Evolutionary conservation across 805 yeast genomes (phyloP).

Genomic region (Ogataea trehalophila): DNA sequence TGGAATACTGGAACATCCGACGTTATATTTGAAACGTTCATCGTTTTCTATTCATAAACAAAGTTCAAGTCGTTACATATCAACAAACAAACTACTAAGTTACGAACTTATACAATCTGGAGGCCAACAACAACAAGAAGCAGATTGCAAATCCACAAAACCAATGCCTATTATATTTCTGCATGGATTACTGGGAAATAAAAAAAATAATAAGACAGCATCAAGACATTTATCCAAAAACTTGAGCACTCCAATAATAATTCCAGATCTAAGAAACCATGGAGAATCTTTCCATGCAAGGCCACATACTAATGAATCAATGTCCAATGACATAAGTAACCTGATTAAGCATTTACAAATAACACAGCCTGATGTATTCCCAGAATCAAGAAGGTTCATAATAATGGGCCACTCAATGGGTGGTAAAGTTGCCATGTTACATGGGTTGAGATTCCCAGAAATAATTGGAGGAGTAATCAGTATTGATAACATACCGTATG

Average conservation of each 20-base stretch:
- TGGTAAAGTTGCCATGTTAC: constrained; percentile 87
- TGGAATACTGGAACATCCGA: too few species aligned
- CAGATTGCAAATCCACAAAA: background rate
- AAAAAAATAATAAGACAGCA: constrained; percentile 70
- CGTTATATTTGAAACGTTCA: too few species aligned
- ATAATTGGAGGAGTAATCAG: constrained; percentile 55
- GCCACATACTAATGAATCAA: constrained; percentile 65
- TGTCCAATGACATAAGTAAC: constrained; percentile 78
- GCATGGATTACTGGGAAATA: constrained; percentile 88
- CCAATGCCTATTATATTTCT: constrained; percentile 64
- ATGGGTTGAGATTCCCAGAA: constrained; percentile 63
- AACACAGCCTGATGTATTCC: constrained; percentile 6
- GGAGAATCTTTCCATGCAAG: constrained; percentile 78
- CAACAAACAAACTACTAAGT: background rate
- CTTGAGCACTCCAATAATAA: constrained; percentile 52
- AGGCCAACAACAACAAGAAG: constrained; percentile 1
- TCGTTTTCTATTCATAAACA: too few species aligned
- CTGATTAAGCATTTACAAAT: constrained; percentile 32
- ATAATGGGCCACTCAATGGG: constrained; percentile 84
- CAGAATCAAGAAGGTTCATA: constrained; percentile 46
- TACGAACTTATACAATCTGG: constrained; percentile 1
- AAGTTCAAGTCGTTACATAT: too few species aligned
- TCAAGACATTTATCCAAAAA: constrained; percentile 46
- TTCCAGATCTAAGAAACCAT: constrained; percentile 82
- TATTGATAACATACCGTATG: constrained; percentile 77